These are phyloP conservation scores for Alternaria novae-zelandiae DNA, from an alignment of 2,329 filamentous ascomycete genomes.

Conservation along the genomic window DNA sequence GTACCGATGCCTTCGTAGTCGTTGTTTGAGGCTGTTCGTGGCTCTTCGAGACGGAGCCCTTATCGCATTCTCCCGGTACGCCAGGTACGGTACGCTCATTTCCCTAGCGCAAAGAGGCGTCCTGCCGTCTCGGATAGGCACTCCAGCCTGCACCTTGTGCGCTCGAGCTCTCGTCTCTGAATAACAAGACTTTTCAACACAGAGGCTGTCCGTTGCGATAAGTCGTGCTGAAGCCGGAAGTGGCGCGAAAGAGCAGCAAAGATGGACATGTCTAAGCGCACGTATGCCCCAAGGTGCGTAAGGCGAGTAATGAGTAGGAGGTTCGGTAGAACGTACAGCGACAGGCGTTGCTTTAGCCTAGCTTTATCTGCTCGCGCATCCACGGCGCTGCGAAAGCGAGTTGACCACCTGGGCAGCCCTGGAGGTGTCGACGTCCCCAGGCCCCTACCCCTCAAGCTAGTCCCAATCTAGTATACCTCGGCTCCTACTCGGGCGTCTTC, in stretches of 20 bases:
- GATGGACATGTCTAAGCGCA: neutral
- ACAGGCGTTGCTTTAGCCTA: neutral
- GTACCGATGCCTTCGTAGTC: neutral
- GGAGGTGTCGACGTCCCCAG: neutral
- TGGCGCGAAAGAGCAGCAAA: neutral
- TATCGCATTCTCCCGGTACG: neutral
- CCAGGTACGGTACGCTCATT: neutral
- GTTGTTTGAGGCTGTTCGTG: neutral
- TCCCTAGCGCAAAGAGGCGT: slow-evolving; percentile 8
- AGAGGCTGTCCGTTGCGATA: neutral
- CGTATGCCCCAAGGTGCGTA: neutral
- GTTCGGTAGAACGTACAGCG: neutral
- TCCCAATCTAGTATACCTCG: slow-evolving; percentile 21
- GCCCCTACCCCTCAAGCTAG: slow-evolving; percentile 24
- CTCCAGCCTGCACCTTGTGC: neutral
- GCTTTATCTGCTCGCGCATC: neutral
- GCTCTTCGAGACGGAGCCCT: neutral
- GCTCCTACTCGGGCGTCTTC: slow-evolving; percentile 6
- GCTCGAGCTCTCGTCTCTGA: neutral
- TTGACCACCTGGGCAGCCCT: neutral
- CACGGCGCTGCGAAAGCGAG: neutral
- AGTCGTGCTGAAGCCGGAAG: neutral
- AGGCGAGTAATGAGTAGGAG: neutral
- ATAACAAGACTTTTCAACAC: neutral
- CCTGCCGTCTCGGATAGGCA: slow-evolving; percentile 1